A percentile compares a stretch with the other conserved stretches of the same genome.
phyloP scores from a whole-genome alignment of 352 stramenopile genomes.

The Globisporangium cystogenes region DNA sequence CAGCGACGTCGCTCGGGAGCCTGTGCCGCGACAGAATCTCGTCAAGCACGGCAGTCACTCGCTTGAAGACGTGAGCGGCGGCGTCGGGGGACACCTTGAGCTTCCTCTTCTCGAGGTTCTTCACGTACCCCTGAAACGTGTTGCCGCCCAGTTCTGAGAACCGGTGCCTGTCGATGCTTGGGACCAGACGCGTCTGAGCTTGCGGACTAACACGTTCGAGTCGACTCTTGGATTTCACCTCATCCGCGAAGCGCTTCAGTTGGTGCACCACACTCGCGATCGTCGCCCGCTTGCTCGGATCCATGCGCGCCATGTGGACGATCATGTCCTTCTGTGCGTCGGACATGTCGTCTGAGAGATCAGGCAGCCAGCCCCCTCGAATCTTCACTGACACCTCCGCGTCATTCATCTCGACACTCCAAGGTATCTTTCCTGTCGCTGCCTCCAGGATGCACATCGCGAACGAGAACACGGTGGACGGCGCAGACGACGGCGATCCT shows the following conservation, averaged over 20 bases:
- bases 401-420: background rate
- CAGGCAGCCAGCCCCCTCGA: background rate
- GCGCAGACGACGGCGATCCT: background rate
- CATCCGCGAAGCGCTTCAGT: background rate
- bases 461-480: slow-evolving; percentile 6
- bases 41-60: background rate
- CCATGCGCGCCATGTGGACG: background rate
- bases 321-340: background rate
- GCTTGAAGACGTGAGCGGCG: slow-evolving; percentile 1
- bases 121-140: background rate
- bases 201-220: background rate
- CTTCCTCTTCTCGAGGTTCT: background rate
- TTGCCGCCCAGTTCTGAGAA: background rate
- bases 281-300: background rate
- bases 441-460: slow-evolving; percentile 7
- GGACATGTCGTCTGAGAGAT: background rate
- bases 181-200: background rate
- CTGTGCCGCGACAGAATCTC: background rate
- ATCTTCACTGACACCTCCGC: background rate
- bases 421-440: background rate
- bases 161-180: background rate
- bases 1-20: background rate
- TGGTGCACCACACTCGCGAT: background rate
- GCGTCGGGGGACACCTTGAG: background rate
- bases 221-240: background rate